phyloP scores from a whole-genome alignment of 1,284 basidiomycete genomes.

The Ustilago bromivora region DNA sequence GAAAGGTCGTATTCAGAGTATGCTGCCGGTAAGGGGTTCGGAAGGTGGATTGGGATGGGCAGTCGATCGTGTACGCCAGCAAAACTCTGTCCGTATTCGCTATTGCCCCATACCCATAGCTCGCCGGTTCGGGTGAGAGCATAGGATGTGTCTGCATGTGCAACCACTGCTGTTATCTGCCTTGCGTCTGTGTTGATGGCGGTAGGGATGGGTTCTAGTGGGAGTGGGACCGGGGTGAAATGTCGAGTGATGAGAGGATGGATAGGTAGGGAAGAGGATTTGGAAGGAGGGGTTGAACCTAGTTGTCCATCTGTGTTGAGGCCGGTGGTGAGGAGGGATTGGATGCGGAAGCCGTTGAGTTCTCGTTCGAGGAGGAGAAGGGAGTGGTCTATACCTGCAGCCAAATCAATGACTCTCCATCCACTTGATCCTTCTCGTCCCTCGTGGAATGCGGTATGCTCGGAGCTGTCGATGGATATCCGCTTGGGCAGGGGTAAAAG shows the following conservation, averaged over 20 bases:
- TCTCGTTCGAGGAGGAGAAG: slow-evolving; percentile 21
- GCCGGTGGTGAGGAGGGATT: slow-evolving; percentile 17
- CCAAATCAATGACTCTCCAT: slow-evolving; percentile 16
- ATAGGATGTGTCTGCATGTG: slow-evolving; percentile 56
- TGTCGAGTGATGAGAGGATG: slow-evolving; percentile 13
- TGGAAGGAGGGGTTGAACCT: slow-evolving; percentile 7
- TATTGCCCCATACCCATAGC: slow-evolving; percentile 59
- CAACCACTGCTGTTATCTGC: slow-evolving; percentile 19
- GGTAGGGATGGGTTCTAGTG: neutral
- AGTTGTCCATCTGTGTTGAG: slow-evolving; percentile 62
- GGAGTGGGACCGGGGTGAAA: slow-evolving; percentile 12
- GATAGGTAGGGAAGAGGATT: slow-evolving; percentile 17
- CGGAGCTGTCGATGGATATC: neutral
- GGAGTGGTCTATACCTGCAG: slow-evolving; percentile 34
- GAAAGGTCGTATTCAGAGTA: neutral
- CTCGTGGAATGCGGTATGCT: no score
- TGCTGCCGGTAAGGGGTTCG: slow-evolving; percentile 18
- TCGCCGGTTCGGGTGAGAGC: slow-evolving; percentile 18
- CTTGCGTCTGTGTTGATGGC: neutral
- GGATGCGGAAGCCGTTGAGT: slow-evolving; percentile 13
- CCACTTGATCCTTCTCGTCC: neutral
- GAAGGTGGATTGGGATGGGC: slow-evolving; percentile 2
- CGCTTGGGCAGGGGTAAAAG: slow-evolving; percentile 29
- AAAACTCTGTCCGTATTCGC: slow-evolving; percentile 57
- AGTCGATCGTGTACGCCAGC: slow-evolving; percentile 31